Evolutionary conservation across 768 basidiomycete species (phyloP).

Genomic region (Sistotremastrum suecicum): DNA sequence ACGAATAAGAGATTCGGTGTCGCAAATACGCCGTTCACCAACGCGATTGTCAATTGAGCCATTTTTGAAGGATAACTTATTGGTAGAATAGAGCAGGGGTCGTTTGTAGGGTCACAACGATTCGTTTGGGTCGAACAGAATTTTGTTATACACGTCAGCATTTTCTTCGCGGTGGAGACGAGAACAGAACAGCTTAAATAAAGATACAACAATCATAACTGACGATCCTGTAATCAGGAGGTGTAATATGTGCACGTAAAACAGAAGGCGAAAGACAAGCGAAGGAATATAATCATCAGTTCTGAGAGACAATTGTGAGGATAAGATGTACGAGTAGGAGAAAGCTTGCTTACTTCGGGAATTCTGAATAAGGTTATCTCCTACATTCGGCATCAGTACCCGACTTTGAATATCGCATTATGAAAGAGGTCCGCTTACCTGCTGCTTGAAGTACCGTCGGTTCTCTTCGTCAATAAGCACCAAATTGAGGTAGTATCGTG

Average conservation of each 20-base stretch:
- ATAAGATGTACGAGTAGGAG: not conserved
- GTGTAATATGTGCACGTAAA: no score
- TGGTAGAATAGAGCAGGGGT: no score
- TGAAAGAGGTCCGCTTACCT: conserved; percentile 29
- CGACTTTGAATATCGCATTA: not conserved
- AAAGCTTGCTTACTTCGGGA: conserved; percentile 47
- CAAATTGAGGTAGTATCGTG: conserved; percentile 91
- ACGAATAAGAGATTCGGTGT: conserved; percentile 25
- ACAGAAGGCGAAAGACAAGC: no score
- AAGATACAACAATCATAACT: no score
- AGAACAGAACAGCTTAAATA: no score
- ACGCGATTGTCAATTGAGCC: conserved; percentile 14
- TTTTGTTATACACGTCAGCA: no score
- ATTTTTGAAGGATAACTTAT: no score
- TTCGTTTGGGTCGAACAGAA: no score
- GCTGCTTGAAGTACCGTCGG: conserved; percentile 93
- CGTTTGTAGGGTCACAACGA: no score
- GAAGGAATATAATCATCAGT: not conserved
- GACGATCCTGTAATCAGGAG: no score
- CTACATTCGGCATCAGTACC: conserved; percentile 16
- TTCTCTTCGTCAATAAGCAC: conserved; percentile 98
- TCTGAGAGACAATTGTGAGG: conserved; percentile 2
- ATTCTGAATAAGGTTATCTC: conserved; percentile 87
- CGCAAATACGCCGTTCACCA: conserved; percentile 24
- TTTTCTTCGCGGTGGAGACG: no score